Evolutionary conservation across 495 filamentous ascomycete genomes (phyloP).

Genomic region (Hypoxylon trugodes): DNA sequence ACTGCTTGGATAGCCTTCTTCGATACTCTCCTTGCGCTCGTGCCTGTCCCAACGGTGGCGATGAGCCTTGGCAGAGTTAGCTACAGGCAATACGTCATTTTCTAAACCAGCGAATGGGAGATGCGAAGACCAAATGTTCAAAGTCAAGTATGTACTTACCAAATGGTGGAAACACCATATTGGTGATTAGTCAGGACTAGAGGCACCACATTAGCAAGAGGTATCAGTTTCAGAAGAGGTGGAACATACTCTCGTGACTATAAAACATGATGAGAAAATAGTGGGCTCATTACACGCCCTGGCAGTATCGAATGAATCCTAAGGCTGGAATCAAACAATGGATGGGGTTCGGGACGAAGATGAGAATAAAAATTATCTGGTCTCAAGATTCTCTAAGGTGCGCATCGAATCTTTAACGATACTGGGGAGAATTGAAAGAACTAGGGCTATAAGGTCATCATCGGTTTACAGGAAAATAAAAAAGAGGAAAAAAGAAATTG

Average conservation of each 20-base stretch:
- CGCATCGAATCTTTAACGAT: no score
- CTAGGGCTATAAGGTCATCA: no score
- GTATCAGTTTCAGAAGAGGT: slow-evolving; percentile 1
- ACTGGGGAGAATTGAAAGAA: no score
- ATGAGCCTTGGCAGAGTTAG: slow-evolving; percentile 71
- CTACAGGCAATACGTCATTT: slow-evolving; percentile 1
- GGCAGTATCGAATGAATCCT: no score
- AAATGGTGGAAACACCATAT: slow-evolving; percentile 93
- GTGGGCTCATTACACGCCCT: no score
- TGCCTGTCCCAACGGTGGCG: slow-evolving; percentile 81
- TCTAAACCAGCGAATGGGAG: not conserved
- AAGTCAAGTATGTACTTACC: slow-evolving; percentile 72
- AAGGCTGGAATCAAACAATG: no score
- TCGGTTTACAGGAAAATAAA: no score
- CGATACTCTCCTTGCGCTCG: slow-evolving; percentile 73
- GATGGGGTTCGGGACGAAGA: no score
- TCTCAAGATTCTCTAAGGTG: no score
- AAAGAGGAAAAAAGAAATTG: no score
- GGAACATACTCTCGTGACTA: slow-evolving; percentile 80
- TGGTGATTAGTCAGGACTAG: slow-evolving; percentile 86
- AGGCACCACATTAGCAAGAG: slow-evolving; percentile 30
- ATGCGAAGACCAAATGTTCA: not conserved
- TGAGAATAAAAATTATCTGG: no score
- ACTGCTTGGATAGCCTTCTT: slow-evolving; percentile 91
- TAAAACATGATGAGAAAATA: slow-evolving; percentile 82